Conservation (phyloP, 805 yeast genomes). For the Nakazawaea anatomiae region DNA sequence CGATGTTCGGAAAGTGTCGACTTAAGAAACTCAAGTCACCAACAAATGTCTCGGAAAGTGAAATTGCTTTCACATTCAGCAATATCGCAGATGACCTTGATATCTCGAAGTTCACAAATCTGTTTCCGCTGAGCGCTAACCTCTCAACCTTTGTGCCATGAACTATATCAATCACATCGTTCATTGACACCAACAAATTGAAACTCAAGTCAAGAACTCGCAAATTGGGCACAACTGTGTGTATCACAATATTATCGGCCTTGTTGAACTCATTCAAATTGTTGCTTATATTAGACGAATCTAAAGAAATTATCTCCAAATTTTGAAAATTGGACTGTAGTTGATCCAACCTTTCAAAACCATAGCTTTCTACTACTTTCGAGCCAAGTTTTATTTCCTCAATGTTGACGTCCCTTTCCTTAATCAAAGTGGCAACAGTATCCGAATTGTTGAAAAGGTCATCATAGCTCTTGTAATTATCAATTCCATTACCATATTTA, state of each 20-base stretch:
- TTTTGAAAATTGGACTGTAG: slow-evolving; percentile 40
- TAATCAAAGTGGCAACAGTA: neutral
- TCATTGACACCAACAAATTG: slow-evolving; percentile 44
- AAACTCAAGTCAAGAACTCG: slow-evolving; percentile 50
- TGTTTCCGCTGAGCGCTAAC: slow-evolving; percentile 52
- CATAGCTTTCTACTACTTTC: slow-evolving; percentile 56
- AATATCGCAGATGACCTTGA: slow-evolving; percentile 1
- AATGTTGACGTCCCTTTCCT: slow-evolving; percentile 9
- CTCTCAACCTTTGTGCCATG: slow-evolving; percentile 30
- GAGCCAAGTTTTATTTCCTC: slow-evolving; percentile 41
- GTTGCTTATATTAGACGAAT: slow-evolving; percentile 29
- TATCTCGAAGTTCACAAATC: slow-evolving; percentile 22
- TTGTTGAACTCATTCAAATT: slow-evolving; percentile 6
- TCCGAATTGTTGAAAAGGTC: neutral
- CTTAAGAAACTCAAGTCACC: slow-evolving; percentile 17
- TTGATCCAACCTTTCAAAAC: slow-evolving; percentile 52
- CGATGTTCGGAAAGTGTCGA: slow-evolving; percentile 30
- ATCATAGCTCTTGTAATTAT: slow-evolving; percentile 6
- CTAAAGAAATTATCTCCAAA: slow-evolving; percentile 46
- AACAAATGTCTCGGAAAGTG: slow-evolving; percentile 12
- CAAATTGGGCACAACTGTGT: slow-evolving; percentile 18
- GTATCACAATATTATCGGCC: neutral
- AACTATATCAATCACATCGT: slow-evolving; percentile 31
- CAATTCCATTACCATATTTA: slow-evolving; percentile 38
- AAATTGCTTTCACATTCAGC: slow-evolving; percentile 14